These are phyloP conservation scores for Cladosporium sp. DNA, from an alignment of 2,329 filamentous ascomycete genomes.

Conservation along the genomic window DNA sequence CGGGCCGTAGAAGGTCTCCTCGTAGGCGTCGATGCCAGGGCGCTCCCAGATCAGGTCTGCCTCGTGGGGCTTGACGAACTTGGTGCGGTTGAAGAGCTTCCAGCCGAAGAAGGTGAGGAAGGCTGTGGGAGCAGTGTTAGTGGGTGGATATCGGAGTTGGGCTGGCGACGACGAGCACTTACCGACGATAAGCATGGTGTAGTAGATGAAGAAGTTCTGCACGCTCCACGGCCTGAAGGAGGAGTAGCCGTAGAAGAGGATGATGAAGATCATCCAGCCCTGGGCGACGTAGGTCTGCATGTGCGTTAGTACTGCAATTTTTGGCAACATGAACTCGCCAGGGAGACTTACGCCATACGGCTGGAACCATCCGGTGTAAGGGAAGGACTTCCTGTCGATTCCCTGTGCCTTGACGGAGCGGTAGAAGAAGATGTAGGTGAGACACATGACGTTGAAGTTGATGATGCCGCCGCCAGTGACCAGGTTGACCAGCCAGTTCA, in stretches of 20 bases:
- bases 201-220: constrained; percentile 45
- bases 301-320: not conserved
- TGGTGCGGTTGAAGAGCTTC: constrained; percentile 60
- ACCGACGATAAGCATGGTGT: constrained; percentile 29
- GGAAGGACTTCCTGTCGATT: constrained; percentile 47
- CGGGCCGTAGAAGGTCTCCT: constrained; percentile 43
- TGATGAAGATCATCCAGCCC: constrained; percentile 28
- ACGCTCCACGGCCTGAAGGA: constrained; percentile 43
- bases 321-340: not conserved
- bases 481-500: constrained; percentile 44
- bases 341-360: constrained; percentile 43
- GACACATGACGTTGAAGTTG: constrained; percentile 55
- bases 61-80: constrained; percentile 47
- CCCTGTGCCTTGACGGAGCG: constrained; percentile 47
- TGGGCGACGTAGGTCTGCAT: constrained; percentile 26
- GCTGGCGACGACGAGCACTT: not conserved
- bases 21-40: constrained; percentile 55
- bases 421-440: constrained; percentile 56
- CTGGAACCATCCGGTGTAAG: constrained; percentile 52
- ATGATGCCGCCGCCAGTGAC: constrained; percentile 55
- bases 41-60: constrained; percentile 57
- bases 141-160: not conserved
- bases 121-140: constrained; percentile 35
- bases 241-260: constrained; percentile 52
- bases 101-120: constrained; percentile 51